A percentile compares a stretch with the other conserved stretches of the same genome.
Evolutionary conservation across 306 rosid genomes (phyloP).

Genomic region (Sindora glabra): DNA sequence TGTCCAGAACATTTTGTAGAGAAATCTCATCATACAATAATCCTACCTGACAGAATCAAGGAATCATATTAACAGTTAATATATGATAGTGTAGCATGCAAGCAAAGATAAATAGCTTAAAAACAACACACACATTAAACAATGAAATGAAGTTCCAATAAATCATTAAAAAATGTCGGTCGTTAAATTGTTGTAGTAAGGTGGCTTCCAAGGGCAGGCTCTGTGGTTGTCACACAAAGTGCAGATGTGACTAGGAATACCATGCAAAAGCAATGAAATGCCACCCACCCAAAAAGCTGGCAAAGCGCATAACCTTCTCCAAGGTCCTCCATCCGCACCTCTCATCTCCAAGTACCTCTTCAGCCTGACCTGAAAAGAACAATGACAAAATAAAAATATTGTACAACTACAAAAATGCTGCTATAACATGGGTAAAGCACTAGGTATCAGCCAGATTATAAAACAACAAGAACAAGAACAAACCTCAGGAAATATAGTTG

Average conservation of each 20-base stretch:
- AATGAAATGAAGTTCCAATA: background rate
- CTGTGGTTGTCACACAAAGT: background rate
- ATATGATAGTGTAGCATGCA: background rate
- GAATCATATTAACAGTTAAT: conserved; percentile 18
- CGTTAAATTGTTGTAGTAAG: background rate
- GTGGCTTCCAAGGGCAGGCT: background rate
- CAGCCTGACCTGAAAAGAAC: conserved; percentile 72
- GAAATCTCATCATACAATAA: conserved; percentile 76
- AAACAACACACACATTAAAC: background rate
- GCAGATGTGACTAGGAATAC: conserved; percentile 6
- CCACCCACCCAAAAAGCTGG: conserved; percentile 92
- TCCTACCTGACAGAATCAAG: conserved; percentile 69
- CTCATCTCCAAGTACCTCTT: conserved; percentile 99
- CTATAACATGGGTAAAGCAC: conserved; percentile 15
- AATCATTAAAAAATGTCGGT: background rate
- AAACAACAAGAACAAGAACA: conserved; percentile 6
- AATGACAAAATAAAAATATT: background rate
- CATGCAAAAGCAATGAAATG: conserved; percentile 6
- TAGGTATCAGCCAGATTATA: background rate
- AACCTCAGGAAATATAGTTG: conserved; percentile 97
- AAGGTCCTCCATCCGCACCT: conserved; percentile 99
- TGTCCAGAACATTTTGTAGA: conserved; percentile 66
- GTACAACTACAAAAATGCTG: conserved; percentile 10
- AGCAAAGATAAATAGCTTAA: conserved; percentile 5
- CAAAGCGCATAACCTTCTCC: conserved; percentile 98